These are phyloP conservation scores for Fragaria nilgerrensis DNA, from an alignment of 306 rosid genomes.

Conservation along the genomic window DNA sequence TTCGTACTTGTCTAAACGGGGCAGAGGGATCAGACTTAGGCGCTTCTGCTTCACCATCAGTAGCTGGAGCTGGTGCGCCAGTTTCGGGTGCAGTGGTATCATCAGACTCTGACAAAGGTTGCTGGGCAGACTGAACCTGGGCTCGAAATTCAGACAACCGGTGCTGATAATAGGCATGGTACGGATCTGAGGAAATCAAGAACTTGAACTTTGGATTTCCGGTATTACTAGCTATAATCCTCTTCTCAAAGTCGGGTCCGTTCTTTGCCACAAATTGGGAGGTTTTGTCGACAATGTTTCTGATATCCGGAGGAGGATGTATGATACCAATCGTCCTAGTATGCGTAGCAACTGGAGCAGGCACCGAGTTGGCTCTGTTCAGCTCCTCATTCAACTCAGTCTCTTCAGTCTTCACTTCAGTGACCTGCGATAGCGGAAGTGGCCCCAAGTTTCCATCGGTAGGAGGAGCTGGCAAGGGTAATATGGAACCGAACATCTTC, in stretches of 20 bases:
- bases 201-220: conserved; percentile 85
- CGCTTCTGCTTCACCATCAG: conserved; percentile 44
- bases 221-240: conserved; percentile 75
- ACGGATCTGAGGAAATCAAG: conserved; percentile 65
- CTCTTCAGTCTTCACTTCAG: conserved; percentile 36
- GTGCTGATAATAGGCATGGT: conserved; percentile 91
- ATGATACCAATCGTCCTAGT: conserved; percentile 92
- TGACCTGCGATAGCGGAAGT: conserved; percentile 49
- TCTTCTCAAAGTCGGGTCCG: conserved; percentile 87
- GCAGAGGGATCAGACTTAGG: conserved; percentile 63
- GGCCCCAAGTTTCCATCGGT: conserved; percentile 68
- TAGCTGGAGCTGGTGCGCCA: conserved; percentile 28
- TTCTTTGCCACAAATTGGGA: conserved; percentile 84
- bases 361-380: conserved; percentile 32
- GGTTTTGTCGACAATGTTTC: conserved; percentile 91
- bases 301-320: conserved; percentile 84
- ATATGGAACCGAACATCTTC: conserved; percentile 42
- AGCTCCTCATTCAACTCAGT: conserved; percentile 36
- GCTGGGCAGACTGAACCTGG: conserved; percentile 58
- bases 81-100: conserved; percentile 49
- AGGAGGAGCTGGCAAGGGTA: conserved; percentile 90
- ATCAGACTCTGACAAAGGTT: conserved; percentile 32
- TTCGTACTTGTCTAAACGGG: conserved; percentile 61
- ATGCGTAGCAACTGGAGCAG: conserved; percentile 69
- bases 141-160: conserved; percentile 78